Evolutionary conservation across 176 grass and related monocot species (phyloP).

Genomic region (Aegilops tauschii): DNA sequence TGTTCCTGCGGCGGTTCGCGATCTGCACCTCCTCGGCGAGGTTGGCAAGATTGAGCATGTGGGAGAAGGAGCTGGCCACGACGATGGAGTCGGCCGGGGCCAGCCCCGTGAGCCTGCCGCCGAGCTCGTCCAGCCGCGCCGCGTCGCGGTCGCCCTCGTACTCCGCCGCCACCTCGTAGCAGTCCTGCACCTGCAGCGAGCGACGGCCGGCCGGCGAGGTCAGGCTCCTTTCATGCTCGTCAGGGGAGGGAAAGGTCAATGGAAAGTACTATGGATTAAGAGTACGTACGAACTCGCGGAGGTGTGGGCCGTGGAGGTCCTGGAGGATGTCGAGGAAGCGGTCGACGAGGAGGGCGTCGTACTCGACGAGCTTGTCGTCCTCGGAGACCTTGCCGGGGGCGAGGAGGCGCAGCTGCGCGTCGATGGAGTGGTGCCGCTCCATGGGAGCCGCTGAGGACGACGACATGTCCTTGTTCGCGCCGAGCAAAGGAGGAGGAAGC

Average conservation of each 20-base stretch:
- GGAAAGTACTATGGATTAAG: background rate
- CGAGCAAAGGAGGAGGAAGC: background rate
- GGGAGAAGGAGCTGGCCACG: slow-evolving; percentile 67
- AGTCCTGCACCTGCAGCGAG: slow-evolving; percentile 75
- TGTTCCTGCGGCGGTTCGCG: slow-evolving; percentile 58
- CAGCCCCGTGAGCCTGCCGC: slow-evolving; percentile 49
- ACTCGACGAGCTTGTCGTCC: slow-evolving; percentile 73
- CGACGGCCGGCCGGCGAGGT: background rate
- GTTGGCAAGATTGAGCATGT: slow-evolving; percentile 96
- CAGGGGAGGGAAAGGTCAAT: background rate
- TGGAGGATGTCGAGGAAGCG: slow-evolving; percentile 81
- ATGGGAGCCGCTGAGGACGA: background rate
- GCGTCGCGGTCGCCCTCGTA: slow-evolving; percentile 48
- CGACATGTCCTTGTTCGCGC: background rate
- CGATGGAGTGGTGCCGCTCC: slow-evolving; percentile 63
- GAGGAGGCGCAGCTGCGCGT: slow-evolving; percentile 57
- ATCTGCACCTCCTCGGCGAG: slow-evolving; percentile 91
- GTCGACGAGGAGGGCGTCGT: slow-evolving; percentile 63
- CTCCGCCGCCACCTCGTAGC: slow-evolving; percentile 64
- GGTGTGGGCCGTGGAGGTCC: slow-evolving; percentile 46
- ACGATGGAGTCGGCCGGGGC: slow-evolving; percentile 60
- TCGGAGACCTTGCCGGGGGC: slow-evolving; percentile 60
- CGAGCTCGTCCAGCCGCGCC: slow-evolving; percentile 55
- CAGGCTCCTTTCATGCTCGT: background rate
- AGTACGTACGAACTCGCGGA: slow-evolving; percentile 50